phyloP scores from a whole-genome alignment of 2,329 filamentous ascomycete genomes.

The Colletotrichum lini region DNA sequence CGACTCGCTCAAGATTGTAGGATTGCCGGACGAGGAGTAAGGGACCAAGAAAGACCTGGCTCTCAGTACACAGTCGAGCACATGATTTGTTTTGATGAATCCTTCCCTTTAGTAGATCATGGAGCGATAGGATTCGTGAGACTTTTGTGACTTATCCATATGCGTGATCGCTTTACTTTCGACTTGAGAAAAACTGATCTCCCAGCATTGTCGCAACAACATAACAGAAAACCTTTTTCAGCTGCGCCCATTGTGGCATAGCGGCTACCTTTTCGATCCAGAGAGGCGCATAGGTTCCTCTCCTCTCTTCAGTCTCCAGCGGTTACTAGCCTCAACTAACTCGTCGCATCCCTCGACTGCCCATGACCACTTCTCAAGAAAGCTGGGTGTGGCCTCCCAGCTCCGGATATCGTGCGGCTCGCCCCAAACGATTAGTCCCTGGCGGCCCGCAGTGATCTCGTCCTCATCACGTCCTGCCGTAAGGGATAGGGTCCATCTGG shows the following conservation, averaged over 20 bases:
- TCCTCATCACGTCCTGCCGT: slow-evolving; percentile 4
- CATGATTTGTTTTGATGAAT: background rate
- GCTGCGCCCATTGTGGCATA: background rate
- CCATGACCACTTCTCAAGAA: slow-evolving; percentile 46
- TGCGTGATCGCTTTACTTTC: no score
- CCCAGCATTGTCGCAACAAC: no score
- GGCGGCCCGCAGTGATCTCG: slow-evolving; percentile 24
- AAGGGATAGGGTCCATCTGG: background rate
- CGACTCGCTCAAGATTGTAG: slow-evolving; percentile 34
- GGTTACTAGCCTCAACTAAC: slow-evolving; percentile 43
- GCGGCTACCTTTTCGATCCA: slow-evolving; percentile 19
- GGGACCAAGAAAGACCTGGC: background rate
- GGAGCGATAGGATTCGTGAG: slow-evolving; percentile 21
- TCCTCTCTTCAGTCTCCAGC: slow-evolving; percentile 44
- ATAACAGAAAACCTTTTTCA: no score
- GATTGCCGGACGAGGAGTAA: slow-evolving; percentile 30
- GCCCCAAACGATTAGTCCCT: slow-evolving; percentile 46
- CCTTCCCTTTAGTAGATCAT: background rate
- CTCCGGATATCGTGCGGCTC: slow-evolving; percentile 43
- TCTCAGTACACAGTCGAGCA: background rate
- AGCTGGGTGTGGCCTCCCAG: slow-evolving; percentile 47
- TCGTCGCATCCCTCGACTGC: slow-evolving; percentile 44
- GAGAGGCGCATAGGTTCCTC: slow-evolving; percentile 40
- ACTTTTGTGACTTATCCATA: slow-evolving; percentile 25
- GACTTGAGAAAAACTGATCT: no score